Percentiles rank a stretch among this genome's conserved stretches.
phyloP scores from a whole-genome alignment of 2,329 filamentous ascomycete species.

The Xenoacremonium recifei region DNA sequence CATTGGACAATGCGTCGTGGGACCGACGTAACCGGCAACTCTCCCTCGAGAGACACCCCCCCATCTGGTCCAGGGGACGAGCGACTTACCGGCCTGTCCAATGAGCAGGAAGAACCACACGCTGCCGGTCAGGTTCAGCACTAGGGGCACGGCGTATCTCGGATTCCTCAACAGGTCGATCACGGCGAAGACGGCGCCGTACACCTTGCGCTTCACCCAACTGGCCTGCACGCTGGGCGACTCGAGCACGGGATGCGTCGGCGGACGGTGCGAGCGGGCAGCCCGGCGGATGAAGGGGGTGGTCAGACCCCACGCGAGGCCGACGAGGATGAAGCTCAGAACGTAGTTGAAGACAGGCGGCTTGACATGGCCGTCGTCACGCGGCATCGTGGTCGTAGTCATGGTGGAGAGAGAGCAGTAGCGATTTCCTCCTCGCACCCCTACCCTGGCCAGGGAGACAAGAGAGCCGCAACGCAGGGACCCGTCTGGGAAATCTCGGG shows the following conservation, averaged over 20 bases:
- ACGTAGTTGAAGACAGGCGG: constrained; percentile 75
- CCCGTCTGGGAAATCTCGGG: not conserved
- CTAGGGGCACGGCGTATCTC: constrained; percentile 77
- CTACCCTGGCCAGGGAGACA: too few relatives aligned
- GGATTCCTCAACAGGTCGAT: constrained; percentile 77
- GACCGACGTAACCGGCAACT: not conserved
- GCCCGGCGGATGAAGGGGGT: constrained; percentile 90
- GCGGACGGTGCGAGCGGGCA: constrained; percentile 70
- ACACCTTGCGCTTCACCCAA: constrained; percentile 61
- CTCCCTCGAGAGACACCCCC: not conserved
- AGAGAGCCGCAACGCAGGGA: too few relatives aligned
- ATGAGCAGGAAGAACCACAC: constrained; percentile 97
- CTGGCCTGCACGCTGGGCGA: constrained; percentile 51
- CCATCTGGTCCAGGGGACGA: constrained; percentile 3
- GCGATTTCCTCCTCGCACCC: too few relatives aligned
- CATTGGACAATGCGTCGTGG: constrained; percentile 8
- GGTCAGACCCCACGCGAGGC: constrained; percentile 88
- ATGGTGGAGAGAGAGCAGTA: too few relatives aligned
- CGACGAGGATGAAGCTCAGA: constrained; percentile 85
- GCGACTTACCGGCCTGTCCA: constrained; percentile 76
- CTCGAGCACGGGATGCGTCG: constrained; percentile 54
- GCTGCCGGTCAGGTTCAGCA: constrained; percentile 88
- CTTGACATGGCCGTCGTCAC: constrained; percentile 26
- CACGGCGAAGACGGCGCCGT: constrained; percentile 70
- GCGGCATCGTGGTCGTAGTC: too few relatives aligned